Conservation (phyloP, 306 rosid genomes). For the Prunus salicina region DNA sequence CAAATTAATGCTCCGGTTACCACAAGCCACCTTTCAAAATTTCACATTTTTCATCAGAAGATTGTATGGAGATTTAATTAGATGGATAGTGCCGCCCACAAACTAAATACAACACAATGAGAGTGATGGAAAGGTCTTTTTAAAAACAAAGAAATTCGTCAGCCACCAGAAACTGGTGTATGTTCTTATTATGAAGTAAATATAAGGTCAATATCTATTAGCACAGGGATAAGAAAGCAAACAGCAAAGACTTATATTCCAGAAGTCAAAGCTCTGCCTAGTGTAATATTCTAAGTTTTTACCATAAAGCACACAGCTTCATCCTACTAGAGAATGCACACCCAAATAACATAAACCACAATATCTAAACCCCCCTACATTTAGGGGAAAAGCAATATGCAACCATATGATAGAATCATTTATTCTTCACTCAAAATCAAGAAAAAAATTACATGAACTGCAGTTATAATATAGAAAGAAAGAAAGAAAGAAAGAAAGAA, state of each 20-base stretch:
- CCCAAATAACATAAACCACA: constrained; percentile 8
- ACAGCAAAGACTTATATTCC: background rate
- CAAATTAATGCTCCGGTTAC: constrained; percentile 69
- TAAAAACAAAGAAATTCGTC: background rate
- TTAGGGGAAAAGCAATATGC: background rate
- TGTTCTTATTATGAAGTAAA: background rate
- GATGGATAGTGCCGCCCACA: constrained; percentile 12
- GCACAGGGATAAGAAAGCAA: background rate
- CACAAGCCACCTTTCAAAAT: constrained; percentile 74
- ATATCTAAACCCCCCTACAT: background rate
- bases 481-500: background rate
- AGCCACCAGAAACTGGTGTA: constrained; percentile 2
- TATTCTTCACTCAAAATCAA: background rate
- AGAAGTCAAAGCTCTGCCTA: background rate
- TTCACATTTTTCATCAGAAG: constrained; percentile 23
- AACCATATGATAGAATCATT: background rate
- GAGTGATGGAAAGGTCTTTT: background rate
- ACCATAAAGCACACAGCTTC: background rate
- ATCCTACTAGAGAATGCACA: background rate
- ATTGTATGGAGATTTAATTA: constrained; percentile 20
- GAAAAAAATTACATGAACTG: background rate
- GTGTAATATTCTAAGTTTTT: background rate
- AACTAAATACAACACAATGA: constrained; percentile 10
- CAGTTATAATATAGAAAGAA: constrained; percentile 8
- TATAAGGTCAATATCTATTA: background rate